Conservation (phyloP, 306 rosid genomes). For the Cucurbita pepo region DNA sequence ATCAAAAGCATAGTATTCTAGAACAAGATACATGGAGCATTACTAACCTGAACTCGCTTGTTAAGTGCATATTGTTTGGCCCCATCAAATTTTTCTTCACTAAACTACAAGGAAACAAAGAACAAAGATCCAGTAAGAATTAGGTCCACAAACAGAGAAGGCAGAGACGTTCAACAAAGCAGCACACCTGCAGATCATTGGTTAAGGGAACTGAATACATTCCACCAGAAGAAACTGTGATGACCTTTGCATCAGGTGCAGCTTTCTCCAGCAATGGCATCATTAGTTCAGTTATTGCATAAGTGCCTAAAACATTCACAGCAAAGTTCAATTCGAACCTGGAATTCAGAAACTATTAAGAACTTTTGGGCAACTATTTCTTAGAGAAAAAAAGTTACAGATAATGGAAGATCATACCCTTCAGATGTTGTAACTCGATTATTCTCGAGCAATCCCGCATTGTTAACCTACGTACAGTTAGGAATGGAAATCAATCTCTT, state of each 20-base stretch:
- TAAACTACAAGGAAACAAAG: constrained; percentile 30
- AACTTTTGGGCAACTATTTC: not conserved
- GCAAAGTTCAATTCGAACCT: constrained; percentile 81
- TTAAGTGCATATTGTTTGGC: constrained; percentile 63
- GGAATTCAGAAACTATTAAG: constrained; percentile 5
- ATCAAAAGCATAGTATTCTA: not conserved
- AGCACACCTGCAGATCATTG: constrained; percentile 56
- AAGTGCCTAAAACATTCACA: constrained; percentile 71
- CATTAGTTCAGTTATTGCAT: constrained; percentile 56
- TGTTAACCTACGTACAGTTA: constrained; percentile 47
- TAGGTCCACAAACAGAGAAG: not conserved
- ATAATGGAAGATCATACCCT: constrained; percentile 35
- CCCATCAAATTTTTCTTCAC: constrained; percentile 47
- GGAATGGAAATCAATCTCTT: constrained; percentile 1
- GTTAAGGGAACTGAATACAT: constrained; percentile 76
- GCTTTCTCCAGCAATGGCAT: constrained; percentile 68
- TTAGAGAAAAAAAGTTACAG: not conserved
- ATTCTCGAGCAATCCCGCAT: constrained; percentile 71
- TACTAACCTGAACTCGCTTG: constrained; percentile 72
- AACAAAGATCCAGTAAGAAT: not conserved
- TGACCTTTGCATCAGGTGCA: constrained; percentile 83
- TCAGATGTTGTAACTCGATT: constrained; percentile 62
- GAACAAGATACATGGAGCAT: not conserved
- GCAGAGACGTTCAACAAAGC: not conserved
- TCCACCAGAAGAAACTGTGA: constrained; percentile 94